Evolutionary conservation across 495 filamentous ascomycete genomes (phyloP), one percentile per base, ranked within the genome.

Genomic region (Hypoxylon cercidicola): DNA sequence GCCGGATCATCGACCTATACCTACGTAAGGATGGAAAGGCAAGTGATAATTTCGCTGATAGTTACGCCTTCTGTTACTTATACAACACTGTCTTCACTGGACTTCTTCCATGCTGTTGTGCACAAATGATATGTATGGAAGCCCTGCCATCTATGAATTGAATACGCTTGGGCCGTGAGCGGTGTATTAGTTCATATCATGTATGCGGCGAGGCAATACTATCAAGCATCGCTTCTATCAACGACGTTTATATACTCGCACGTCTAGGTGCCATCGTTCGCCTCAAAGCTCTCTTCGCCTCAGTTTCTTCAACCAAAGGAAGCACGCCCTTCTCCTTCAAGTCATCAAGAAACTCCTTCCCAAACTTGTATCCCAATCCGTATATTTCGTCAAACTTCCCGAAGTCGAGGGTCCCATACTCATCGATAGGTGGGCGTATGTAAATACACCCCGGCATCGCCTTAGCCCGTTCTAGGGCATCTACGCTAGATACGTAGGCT

Each of bases 381-480:
- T 94, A 97, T 59, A 99, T 97, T 80, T 98, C 95, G 61, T 97
- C 93, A 76, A 99, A 98, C 74, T 93, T 97, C 52, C 85, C 90
- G 80, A 99, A 99, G 43, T 98, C 96, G 50, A 99, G 77, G 7
- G 95, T 99, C 0, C 93, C 95, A 58, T 96, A 98, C 5, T 86
- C 82, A 69, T 98, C 96, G 55, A 99, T 90, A 3, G 95, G 95
- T 21, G 96, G 96, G 4, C 95, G 84, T 91, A 98, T 95, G 72
- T 98, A 99, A 19, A 94, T 77, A 73, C 93, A 97, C 5, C 95
- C 96, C 0, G 90, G 84, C 58, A 87, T 91, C 10, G 80, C 87
- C 79, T 99, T 99, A 19, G 96, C 93, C 18, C 93, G 84, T 74
- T 99, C 95, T 11, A 99, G 81, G 44, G 94, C 95, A 71, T 97